phyloP scores from a whole-genome alignment of 306 rosid species.

The Gastrolobium villosum region DNA sequence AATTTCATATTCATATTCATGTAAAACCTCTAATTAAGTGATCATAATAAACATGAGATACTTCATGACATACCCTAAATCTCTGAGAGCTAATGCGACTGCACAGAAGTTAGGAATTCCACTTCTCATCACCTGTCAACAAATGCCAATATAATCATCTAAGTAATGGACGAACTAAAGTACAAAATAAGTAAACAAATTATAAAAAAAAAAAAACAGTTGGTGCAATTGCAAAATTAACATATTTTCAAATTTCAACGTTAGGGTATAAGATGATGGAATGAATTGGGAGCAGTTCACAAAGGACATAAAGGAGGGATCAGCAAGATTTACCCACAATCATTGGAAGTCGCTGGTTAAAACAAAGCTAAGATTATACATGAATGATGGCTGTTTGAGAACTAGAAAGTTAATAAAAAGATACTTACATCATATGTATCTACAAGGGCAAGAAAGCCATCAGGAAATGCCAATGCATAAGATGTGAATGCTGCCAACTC shows the following conservation, averaged over 20 bases:
- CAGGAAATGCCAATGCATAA: constrained; percentile 96
- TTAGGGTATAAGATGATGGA: background rate
- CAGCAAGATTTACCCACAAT: constrained; percentile 39
- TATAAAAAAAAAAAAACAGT: constrained; percentile 37
- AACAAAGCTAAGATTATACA: constrained; percentile 21
- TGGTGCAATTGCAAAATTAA: constrained; percentile 16
- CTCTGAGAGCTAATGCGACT: constrained; percentile 91
- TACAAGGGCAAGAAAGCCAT: constrained; percentile 90
- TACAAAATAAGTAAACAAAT: constrained; percentile 19
- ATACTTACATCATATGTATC: constrained; percentile 96
- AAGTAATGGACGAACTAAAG: constrained; percentile 21
- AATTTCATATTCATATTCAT: background rate
- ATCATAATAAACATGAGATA: constrained; percentile 30
- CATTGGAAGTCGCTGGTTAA: constrained; percentile 31
- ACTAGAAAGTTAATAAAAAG: constrained; percentile 32
- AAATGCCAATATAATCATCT: constrained; percentile 33
- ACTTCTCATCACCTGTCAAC: constrained; percentile 91
- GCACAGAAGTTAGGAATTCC: constrained; percentile 99
- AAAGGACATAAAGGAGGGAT: constrained; percentile 20
- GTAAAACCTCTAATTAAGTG: constrained; percentile 42
- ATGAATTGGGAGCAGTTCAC: constrained; percentile 23
- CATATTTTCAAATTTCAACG: constrained; percentile 34
- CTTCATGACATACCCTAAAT: constrained; percentile 84
- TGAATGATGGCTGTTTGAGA: constrained; percentile 15
- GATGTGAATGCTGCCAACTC: constrained; percentile 97